A percentile compares a stretch with the other conserved stretches of the same genome.
phyloP scores from a whole-genome alignment of 2,329 filamentous ascomycete species.

The Fusarium heterosporum region DNA sequence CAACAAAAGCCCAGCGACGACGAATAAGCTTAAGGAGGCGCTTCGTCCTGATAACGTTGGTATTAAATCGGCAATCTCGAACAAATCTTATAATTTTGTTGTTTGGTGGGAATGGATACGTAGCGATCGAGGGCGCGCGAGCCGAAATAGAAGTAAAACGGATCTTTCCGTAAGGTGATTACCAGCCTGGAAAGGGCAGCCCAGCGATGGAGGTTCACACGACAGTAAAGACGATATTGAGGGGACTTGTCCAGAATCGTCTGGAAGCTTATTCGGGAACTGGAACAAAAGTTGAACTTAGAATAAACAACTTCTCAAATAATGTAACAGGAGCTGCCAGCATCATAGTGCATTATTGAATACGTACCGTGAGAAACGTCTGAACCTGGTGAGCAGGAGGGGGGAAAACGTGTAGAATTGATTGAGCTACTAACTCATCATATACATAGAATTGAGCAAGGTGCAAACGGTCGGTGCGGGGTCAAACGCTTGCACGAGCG shows the following conservation, averaged over 20 bases:
- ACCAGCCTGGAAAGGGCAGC: constrained; percentile 1
- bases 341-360: constrained; percentile 1
- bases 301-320: neutral
- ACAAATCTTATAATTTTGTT: constrained; percentile 2
- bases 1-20: constrained; percentile 17
- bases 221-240: neutral
- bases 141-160: neutral
- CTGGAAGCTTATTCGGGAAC: constrained; percentile 11
- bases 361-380: constrained; percentile 28
- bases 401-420: constrained; percentile 22
- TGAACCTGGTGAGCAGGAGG: constrained; percentile 23
- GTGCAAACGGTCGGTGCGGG: constrained; percentile 41
- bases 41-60: constrained; percentile 14
- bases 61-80: constrained; percentile 8
- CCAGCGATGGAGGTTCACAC: constrained; percentile 6
- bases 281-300: constrained; percentile 16
- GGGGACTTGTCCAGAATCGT: neutral
- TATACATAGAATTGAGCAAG: constrained; percentile 22
- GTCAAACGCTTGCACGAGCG: constrained; percentile 27
- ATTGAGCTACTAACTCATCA: constrained; percentile 32
- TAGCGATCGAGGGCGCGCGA: neutral
- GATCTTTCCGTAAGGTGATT: constrained; percentile 20
- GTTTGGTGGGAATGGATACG: constrained; percentile 15
- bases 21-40: constrained; percentile 9
- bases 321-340: neutral